These are phyloP conservation scores for Talaromyces islandicus DNA, from an alignment of 2,329 filamentous ascomycete species.

Conservation along the genomic window DNA sequence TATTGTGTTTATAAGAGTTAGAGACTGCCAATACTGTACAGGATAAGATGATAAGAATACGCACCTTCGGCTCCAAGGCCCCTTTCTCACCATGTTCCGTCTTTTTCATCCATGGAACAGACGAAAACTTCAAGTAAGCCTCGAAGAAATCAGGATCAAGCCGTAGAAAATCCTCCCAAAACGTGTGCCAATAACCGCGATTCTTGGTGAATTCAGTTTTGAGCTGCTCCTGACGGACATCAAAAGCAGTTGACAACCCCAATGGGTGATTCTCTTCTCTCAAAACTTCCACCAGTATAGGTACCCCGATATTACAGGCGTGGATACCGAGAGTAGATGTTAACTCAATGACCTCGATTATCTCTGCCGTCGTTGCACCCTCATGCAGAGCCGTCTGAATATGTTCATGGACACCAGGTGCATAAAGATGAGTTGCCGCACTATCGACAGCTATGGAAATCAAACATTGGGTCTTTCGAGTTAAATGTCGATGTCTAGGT, in stretches of 20 bases:
- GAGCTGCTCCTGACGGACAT: constrained; percentile 30
- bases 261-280: constrained; percentile 29
- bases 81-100: constrained; percentile 20
- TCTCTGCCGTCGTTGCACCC: constrained; percentile 37
- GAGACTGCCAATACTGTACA: not conserved
- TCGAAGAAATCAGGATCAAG: constrained; percentile 45
- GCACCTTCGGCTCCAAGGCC: constrained; percentile 32
- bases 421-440: constrained; percentile 41
- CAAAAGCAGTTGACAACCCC: constrained; percentile 30
- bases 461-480: not conserved
- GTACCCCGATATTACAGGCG: constrained; percentile 43
- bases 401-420: constrained; percentile 37
- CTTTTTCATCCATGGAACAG: constrained; percentile 26
- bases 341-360: constrained; percentile 43
- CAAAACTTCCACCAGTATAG: constrained; percentile 42
- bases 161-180: constrained; percentile 16
- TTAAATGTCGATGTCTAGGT: constrained; percentile 1
- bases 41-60: not conserved
- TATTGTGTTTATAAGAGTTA: constrained; percentile 12
- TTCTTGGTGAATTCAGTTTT: constrained; percentile 40
- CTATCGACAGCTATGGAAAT: constrained; percentile 31
- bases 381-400: constrained; percentile 32
- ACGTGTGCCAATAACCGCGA: constrained; percentile 42
- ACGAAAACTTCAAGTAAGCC: constrained; percentile 42
- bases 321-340: constrained; percentile 43